Conservation (phyloP, 768 basidiomycete genomes). For the Russula virescens region DNA sequence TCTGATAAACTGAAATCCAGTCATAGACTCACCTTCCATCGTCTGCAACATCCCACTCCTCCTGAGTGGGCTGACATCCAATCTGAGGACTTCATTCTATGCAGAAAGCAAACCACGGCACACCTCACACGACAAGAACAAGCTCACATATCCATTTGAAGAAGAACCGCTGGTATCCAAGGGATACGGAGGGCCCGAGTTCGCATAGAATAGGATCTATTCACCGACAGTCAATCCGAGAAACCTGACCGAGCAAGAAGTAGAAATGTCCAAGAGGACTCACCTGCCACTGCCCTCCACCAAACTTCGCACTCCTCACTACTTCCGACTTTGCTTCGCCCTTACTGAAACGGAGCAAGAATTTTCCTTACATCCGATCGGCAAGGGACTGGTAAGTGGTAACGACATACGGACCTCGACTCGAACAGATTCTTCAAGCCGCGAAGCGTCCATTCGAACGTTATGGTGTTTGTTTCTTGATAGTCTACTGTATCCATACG, state of each 20-base stretch:
- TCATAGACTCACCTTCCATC: slow-evolving; percentile 45
- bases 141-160: slow-evolving; percentile 52
- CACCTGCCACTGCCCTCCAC: slow-evolving; percentile 73
- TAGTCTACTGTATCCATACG: slow-evolving; percentile 34
- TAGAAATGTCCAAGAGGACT: slow-evolving; percentile 15
- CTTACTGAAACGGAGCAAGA: slow-evolving; percentile 36
- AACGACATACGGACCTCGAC: slow-evolving; percentile 40
- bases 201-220: slow-evolving; percentile 79
- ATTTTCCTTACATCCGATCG: background rate
- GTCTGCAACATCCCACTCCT: slow-evolving; percentile 64
- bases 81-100: background rate
- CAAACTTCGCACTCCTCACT: slow-evolving; percentile 70
- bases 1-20: background rate
- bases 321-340: slow-evolving; percentile 76
- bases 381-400: too few species aligned
- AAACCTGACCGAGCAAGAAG: slow-evolving; percentile 21
- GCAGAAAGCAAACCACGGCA: slow-evolving; percentile 25
- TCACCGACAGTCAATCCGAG: slow-evolving; percentile 6
- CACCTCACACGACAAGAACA: slow-evolving; percentile 82
- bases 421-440: slow-evolving; percentile 73
- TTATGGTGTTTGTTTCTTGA: slow-evolving; percentile 50
- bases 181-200: slow-evolving; percentile 48
- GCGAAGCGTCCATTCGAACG: slow-evolving; percentile 74
- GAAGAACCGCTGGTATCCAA: slow-evolving; percentile 40
- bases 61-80: slow-evolving; percentile 57